Evolutionary conservation across 1,284 basidiomycete species (phyloP).

Genomic region (Puccinia sorghi): DNA sequence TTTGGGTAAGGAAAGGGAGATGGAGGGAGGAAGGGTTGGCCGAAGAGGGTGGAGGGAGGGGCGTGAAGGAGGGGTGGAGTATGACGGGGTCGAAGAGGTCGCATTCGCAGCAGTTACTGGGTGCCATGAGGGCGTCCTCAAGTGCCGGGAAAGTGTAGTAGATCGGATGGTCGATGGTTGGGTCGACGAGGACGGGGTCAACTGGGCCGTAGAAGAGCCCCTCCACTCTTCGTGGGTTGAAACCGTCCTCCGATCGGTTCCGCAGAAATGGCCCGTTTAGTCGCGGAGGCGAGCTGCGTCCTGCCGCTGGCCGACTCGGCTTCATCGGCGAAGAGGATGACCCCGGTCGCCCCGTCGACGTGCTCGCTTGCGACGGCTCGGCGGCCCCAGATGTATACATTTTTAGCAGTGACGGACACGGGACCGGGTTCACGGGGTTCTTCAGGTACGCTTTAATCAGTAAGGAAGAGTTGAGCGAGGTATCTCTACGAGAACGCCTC

Average conservation of each 20-base stretch:
- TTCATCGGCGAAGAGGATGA: neutral
- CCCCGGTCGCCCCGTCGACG: neutral
- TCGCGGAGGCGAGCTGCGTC: neutral
- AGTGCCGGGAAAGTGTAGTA: slow-evolving; percentile 23
- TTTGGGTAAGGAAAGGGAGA: neutral
- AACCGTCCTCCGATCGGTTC: slow-evolving; percentile 2
- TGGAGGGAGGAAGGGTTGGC: neutral
- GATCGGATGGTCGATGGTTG: slow-evolving; percentile 2
- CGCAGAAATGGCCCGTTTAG: slow-evolving; percentile 22
- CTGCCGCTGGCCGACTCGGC: no score
- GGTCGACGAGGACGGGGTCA: slow-evolving; percentile 14
- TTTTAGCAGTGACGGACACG: neutral
- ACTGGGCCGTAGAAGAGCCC: slow-evolving; percentile 8
- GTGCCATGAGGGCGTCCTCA: slow-evolving; percentile 1
- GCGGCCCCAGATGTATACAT: neutral
- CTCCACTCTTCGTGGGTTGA: neutral
- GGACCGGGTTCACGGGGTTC: slow-evolving; percentile 17
- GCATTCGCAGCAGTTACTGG: neutral
- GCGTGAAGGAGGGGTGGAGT: neutral
- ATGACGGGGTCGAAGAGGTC: slow-evolving; percentile 23
- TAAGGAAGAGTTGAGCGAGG: slow-evolving; percentile 1
- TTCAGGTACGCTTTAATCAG: slow-evolving; percentile 22
- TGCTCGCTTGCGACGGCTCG: neutral
- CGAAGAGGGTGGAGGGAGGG: neutral
- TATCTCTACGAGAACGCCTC: neutral